Percentiles rank a stretch among this genome's conserved stretches.
Evolutionary conservation across 2,329 filamentous ascomycete species (phyloP).

Genomic region (Davidsoniella virescens): DNA sequence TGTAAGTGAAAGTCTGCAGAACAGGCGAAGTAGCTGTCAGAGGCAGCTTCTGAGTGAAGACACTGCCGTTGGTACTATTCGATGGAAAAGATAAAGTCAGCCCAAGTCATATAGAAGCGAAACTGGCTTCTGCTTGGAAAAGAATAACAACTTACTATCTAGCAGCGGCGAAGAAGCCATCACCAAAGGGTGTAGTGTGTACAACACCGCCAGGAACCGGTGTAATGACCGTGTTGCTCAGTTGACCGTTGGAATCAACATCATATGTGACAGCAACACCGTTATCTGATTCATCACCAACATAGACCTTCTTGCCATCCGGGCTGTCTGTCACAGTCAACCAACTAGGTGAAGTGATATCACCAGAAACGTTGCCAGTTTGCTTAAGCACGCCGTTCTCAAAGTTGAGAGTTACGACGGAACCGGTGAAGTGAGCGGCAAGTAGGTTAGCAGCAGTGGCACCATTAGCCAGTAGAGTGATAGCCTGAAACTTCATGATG

Average conservation of each 20-base stretch:
- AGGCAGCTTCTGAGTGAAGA: slow-evolving; percentile 29
- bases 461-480: slow-evolving; percentile 10
- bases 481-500: slow-evolving; percentile 8
- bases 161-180: slow-evolving; percentile 26
- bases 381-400: slow-evolving; percentile 8
- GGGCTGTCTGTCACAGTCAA: slow-evolving; percentile 12
- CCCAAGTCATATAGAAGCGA: neutral
- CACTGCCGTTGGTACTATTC: slow-evolving; percentile 24
- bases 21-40: slow-evolving; percentile 18
- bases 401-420: slow-evolving; percentile 13
- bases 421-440: slow-evolving; percentile 15
- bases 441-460: slow-evolving; percentile 14
- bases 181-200: slow-evolving; percentile 26
- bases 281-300: slow-evolving; percentile 18
- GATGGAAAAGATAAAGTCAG: neutral
- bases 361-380: slow-evolving; percentile 12
- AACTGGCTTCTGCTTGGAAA: neutral
- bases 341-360: slow-evolving; percentile 14
- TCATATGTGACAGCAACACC: slow-evolving; percentile 17
- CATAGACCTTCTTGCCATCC: slow-evolving; percentile 13
- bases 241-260: slow-evolving; percentile 19
- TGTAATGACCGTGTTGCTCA: slow-evolving; percentile 16
- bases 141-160: slow-evolving; percentile 24
- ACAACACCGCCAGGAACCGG: slow-evolving; percentile 23
- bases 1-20: slow-evolving; percentile 25